Evolutionary conservation across 208 protist genomes (phyloP), one percentile per base, ranked within the genome.

Genomic region (Wallacemonas sp.): DNA sequence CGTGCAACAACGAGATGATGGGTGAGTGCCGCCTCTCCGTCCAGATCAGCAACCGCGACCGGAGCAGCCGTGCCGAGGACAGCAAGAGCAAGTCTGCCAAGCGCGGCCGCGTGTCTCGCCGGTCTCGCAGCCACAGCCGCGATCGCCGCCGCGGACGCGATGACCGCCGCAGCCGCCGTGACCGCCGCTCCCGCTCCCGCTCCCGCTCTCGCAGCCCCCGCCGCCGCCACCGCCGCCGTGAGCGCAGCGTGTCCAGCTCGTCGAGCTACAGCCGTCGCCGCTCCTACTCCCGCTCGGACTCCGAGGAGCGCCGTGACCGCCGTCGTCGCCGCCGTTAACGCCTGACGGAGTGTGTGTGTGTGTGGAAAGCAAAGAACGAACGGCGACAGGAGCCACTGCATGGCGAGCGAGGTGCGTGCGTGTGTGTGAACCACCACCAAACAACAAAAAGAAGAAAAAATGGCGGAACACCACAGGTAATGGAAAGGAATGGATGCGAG

Each of bases 1-100:
- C 44, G 43, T 32, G 87, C 38, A 67, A 88, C 76, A 65, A 82
- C 62, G 65, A 74, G 60, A 70, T 78, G 52, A 55, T 92, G 9
- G 70, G 72, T 32, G 74, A 85, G 11, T 81, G 71, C 32, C 82
- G 83, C 27, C 27, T 92, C 5, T 64, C 83, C 1, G 78, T 87
- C 39, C 81, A 88, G 70, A 72, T 77, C 62, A 88, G 80, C 65
- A 58, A 43, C 39, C 54, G 49, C 66, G 65, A 11, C 61, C 57
- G 49, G 65, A 70, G 27, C 60, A 57, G n/a, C 26, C 70, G 63
- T 11, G 62, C 27, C 27, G 36, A 54, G 12, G 62, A 39, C 30
- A 72, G 72, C 60, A 67, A 63, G 60, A 48, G 65, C 49, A 68
- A 68, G 32, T 44, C 65, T 21, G 73, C 65, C 1, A 56, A 44